Conservation (phyloP, 1,284 basidiomycete genomes). For the Cutaneotrichosporon cavernicola region DNA sequence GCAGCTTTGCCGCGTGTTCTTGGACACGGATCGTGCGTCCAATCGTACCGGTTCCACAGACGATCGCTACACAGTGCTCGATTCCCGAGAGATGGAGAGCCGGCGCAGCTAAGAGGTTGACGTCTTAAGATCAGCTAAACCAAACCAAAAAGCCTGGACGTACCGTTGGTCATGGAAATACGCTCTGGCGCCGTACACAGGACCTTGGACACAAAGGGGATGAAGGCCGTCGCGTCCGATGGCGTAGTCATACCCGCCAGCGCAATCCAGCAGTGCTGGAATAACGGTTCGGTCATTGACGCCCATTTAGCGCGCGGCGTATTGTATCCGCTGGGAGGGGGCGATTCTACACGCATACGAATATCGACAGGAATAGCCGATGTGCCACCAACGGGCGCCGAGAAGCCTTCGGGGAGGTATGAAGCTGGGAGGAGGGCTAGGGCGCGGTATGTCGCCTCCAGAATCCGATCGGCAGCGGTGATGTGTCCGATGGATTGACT, state of each 20-base stretch:
- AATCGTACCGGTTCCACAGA: slow-evolving; percentile 46
- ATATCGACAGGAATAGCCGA: slow-evolving; percentile 1
- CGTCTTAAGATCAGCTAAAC: slow-evolving; percentile 28
- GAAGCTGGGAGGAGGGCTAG: slow-evolving; percentile 35
- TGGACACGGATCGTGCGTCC: slow-evolving; percentile 38
- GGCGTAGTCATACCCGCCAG: slow-evolving; percentile 39
- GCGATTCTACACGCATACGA: slow-evolving; percentile 13
- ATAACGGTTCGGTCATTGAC: slow-evolving; percentile 30
- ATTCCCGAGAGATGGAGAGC: slow-evolving; percentile 35
- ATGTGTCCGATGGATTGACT: slow-evolving; percentile 41
- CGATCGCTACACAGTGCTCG: slow-evolving; percentile 40
- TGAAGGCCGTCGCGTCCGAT: slow-evolving; percentile 34
- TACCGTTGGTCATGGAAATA: slow-evolving; percentile 43
- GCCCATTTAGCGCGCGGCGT: slow-evolving; percentile 25
- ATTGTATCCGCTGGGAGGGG: slow-evolving; percentile 16
- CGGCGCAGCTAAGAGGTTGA: slow-evolving; percentile 47
- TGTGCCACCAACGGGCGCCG: slow-evolving; percentile 18
- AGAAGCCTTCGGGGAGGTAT: slow-evolving; percentile 32
- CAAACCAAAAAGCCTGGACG: too few relatives aligned
- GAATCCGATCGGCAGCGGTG: slow-evolving; percentile 38
- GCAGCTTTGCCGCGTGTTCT: slow-evolving; percentile 13
- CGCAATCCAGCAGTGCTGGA: slow-evolving; percentile 44
- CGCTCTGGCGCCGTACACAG: slow-evolving; percentile 25
- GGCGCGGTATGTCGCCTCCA: slow-evolving; percentile 46
- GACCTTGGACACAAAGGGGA: slow-evolving; percentile 23